These are phyloP conservation scores for Magnolia kwangsiensis DNA, from an alignment of 164 flowering plant genomes.

Conservation along the genomic window DNA sequence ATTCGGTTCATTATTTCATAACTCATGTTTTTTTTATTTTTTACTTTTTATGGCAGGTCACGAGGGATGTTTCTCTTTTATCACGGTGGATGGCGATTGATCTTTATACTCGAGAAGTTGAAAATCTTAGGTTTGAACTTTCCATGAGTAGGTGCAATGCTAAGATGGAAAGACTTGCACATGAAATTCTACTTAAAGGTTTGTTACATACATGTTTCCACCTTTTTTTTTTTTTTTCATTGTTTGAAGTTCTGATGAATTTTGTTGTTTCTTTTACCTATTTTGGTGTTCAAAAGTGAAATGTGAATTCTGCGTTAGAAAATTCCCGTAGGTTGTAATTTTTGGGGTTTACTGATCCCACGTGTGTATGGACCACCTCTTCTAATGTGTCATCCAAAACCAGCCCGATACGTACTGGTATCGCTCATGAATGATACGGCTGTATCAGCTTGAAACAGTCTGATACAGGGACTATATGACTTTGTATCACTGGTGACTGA, in stretches of 20 bases:
- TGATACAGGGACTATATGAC: no score
- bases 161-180: slow-evolving; percentile 49
- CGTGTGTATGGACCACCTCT: no score
- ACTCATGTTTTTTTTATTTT: no score
- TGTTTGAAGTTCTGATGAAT: not conserved
- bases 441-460: no score
- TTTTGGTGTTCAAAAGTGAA: not conserved
- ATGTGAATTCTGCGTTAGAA: not conserved
- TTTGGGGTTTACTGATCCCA: no score
- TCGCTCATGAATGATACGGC: no score
- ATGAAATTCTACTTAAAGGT: slow-evolving; percentile 78
- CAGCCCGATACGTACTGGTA: no score
- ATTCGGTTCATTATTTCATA: not conserved
- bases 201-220: slow-evolving; percentile 3
- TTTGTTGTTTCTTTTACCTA: not conserved
- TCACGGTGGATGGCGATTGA: slow-evolving; percentile 97
- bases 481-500: not conserved
- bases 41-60: slow-evolving; percentile 54
- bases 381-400: no score
- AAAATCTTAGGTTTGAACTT: slow-evolving; percentile 87
- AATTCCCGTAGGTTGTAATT: no score
- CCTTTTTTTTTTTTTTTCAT: not conserved
- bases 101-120: slow-evolving; percentile 82
- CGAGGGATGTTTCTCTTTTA: slow-evolving; percentile 81
- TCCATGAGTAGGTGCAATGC: slow-evolving; percentile 79